phyloP scores from a whole-genome alignment of 345 rosid genomes.

The Garcia nutans region DNA sequence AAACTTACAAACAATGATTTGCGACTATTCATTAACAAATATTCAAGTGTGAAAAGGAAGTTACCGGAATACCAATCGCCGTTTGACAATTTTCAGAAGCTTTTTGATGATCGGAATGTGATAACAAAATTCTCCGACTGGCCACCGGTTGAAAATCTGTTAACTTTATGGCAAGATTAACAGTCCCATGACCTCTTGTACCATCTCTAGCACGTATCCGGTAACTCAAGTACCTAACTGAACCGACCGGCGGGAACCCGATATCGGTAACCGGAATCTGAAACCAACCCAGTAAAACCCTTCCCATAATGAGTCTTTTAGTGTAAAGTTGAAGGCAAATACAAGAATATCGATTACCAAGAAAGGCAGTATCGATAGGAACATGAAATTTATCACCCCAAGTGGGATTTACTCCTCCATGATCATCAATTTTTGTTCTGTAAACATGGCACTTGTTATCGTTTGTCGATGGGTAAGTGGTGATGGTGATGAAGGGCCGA shows the following conservation, averaged over 20 bases:
- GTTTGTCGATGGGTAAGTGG: constrained; percentile 18
- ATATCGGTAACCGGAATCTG: constrained; percentile 44
- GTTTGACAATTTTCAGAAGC: constrained; percentile 10
- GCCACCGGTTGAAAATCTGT: constrained; percentile 11
- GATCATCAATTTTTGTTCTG: constrained; percentile 28
- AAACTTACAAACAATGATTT: not conserved
- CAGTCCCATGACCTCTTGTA: constrained; percentile 39
- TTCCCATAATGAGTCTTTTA: constrained; percentile 37
- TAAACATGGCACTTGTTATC: constrained; percentile 19
- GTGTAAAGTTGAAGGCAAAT: constrained; percentile 32
- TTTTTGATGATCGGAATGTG: not conserved
- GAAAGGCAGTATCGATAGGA: constrained; percentile 30
- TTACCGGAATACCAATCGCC: constrained; percentile 40
- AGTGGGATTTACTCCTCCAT: constrained; percentile 42
- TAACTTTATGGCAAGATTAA: constrained; percentile 42
- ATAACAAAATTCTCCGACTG: not conserved
- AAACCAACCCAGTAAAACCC: constrained; percentile 47
- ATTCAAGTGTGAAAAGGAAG: not conserved
- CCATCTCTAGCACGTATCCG: constrained; percentile 46
- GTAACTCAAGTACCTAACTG: constrained; percentile 42
- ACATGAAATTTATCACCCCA: constrained; percentile 55
- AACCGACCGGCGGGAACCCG: constrained; percentile 22
- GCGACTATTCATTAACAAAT: not conserved
- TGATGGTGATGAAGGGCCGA: constrained; percentile 38
- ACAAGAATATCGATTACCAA: constrained; percentile 27